Evolutionary conservation across 108 stramenopile species (phyloP), one percentile per base, ranked within the genome.

Genomic region (Cyclotella baltica): DNA sequence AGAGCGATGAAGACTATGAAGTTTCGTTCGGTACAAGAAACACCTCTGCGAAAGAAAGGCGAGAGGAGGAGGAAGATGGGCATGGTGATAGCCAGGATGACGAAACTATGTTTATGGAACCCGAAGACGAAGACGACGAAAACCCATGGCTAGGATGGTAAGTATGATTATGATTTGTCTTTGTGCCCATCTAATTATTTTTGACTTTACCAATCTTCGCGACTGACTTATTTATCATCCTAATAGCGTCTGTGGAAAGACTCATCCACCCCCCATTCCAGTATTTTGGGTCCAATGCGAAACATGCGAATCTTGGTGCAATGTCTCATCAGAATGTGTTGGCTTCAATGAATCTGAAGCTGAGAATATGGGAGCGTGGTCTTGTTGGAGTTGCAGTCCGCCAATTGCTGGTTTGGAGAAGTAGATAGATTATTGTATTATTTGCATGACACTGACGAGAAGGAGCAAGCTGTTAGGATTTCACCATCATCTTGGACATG

Each of bases 251-350:
- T 93, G 92, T 56, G 90, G 90, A 16, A 67, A 79, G 23, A 87
- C 78, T 15, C 92, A 93, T 57, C 57, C 65, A 0, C 43, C 62
- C 33, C 85, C 74, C 15, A 57, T 66, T 10, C 22, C 63, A 56
- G 86, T 90, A 11, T 93, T 90, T 81, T 93, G 93, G 93, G 67
- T 93, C 4, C 93, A 90, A 72, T 93, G 93, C 66, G 90, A 90
- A 46, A 65, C 33, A 10, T 93, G 93, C 68, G 82, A 83, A 20
- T 64, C 93, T 35, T 93, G 93, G 93, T 87, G 86, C 70, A 87
- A 91, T 68, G 87, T 85, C 23, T 70, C 87, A 0, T 55, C 40
- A 31, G 67, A 77, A 51, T 93, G 93, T 52, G 84, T 91, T 47
- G 93, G 93, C 2, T 91, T 93, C 57, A 34, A 57, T 47, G 53